Evolutionary conservation across 106 monocot species (phyloP).

Genomic region (Dendrobium catenatum): DNA sequence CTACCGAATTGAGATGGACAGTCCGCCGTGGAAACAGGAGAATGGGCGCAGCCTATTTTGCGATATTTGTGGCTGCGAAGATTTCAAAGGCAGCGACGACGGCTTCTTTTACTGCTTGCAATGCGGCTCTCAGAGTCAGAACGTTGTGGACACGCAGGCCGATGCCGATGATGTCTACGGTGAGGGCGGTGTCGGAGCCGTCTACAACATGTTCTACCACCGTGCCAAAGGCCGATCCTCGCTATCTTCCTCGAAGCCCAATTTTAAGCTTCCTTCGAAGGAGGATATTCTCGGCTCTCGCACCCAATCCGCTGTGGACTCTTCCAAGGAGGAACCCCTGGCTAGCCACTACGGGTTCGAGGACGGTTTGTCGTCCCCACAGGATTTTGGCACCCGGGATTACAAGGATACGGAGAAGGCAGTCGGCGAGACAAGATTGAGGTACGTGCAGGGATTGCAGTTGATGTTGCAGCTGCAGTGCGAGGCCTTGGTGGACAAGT

Average conservation of each 20-base stretch:
- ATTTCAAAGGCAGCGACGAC: constrained; percentile 34
- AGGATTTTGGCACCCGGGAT: constrained; percentile 20
- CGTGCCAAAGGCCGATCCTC: constrained; percentile 5
- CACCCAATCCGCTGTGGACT: neutral
- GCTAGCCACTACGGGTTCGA: constrained; percentile 15
- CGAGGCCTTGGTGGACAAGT: constrained; percentile 59
- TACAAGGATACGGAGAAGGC: constrained; percentile 17
- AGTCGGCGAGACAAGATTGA: constrained; percentile 21
- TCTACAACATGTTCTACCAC: constrained; percentile 31
- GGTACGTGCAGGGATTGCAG: constrained; percentile 77
- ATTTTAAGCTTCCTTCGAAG: neutral
- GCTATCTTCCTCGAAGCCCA: neutral
- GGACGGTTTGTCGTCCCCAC: constrained; percentile 12
- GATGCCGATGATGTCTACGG: constrained; percentile 26
- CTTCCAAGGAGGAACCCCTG: neutral
- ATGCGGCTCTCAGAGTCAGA: constrained; percentile 38
- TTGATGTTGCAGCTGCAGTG: constrained; percentile 77
- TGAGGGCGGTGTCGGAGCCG: neutral
- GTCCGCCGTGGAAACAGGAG: neutral
- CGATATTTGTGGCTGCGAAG: constrained; percentile 32
- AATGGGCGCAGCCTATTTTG: constrained; percentile 12
- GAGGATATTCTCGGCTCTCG: constrained; percentile 16
- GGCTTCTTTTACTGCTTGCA: constrained; percentile 47
- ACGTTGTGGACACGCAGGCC: constrained; percentile 24
- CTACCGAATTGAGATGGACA: too few species aligned